phyloP scores from a whole-genome alignment of 768 basidiomycete species.

The Rhodotorula paludigena region DNA sequence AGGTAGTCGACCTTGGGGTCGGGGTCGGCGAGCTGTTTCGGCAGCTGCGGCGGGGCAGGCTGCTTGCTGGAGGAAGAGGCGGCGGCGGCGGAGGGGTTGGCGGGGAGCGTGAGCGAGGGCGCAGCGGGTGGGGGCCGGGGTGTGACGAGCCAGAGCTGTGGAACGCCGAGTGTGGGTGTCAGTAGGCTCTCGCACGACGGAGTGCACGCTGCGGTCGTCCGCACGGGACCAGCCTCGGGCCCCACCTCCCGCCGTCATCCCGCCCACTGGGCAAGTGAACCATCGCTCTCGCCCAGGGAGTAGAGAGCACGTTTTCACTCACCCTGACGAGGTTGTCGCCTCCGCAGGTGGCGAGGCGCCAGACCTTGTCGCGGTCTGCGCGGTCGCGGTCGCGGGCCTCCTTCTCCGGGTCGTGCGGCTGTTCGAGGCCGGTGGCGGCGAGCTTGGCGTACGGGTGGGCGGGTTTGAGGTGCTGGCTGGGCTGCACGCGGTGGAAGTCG shows the following conservation, averaged over 20 bases:
- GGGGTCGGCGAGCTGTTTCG: constrained; percentile 38
- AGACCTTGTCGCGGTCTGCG: constrained; percentile 53
- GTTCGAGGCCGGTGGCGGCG: not conserved
- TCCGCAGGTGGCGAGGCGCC: constrained; percentile 87
- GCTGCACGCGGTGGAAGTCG: constrained; percentile 81
- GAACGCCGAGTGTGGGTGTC: no score
- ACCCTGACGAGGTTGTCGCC: constrained; percentile 97
- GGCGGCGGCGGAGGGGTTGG: constrained; percentile 48
- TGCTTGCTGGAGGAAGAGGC: not conserved
- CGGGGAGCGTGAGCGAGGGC: constrained; percentile 42
- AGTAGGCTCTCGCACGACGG: no score
- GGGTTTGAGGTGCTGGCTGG: constrained; percentile 51
- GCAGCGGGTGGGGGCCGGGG: constrained; percentile 29
- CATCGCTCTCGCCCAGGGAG: no score
- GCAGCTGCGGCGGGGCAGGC: constrained; percentile 43
- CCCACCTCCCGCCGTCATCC: not conserved
- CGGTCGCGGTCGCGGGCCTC: not conserved
- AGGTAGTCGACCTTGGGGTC: constrained; percentile 91
- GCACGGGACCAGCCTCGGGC: no score
- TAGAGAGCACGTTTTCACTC: no score
- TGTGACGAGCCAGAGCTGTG: constrained; percentile 43
- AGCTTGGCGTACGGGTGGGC: constrained; percentile 39
- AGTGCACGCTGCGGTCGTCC: no score
- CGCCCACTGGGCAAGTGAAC: no score
- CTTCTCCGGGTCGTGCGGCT: constrained; percentile 47